Base-by-base conservation (phyloP, 2,329 filamentous ascomycete species). In the Curvularia verruculosa region DNA sequence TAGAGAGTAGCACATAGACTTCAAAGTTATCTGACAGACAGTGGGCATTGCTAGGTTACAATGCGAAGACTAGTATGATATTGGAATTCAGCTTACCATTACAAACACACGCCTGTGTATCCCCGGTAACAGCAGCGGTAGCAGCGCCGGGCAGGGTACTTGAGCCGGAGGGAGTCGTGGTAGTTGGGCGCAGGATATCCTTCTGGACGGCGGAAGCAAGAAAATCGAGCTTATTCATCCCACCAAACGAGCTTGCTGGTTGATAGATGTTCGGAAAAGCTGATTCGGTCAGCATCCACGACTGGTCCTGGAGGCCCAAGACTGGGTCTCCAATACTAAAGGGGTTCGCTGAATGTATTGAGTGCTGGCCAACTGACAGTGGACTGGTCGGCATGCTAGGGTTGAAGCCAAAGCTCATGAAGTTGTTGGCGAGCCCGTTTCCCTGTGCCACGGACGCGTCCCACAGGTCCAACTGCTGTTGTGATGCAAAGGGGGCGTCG, bases 201-300 rank as follows among this genome's bases (percentile, higher is more conserved):
- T 64, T 61, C 29, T 71, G 69, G 2, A 72, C 61, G 8, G 71
- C 69, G 1, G 70, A 65, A 12, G 71, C 64, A 26, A 73, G 64
- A 40, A 67, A 72, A 49, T 71, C 70, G 2, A 72, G 59, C 49
- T 72, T 73, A 21, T 66, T 66, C 21, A 56, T 48, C 24, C 54
- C 45, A 34, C 56, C 54, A 26, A 61, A 48, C 29, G 51, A 41
- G n/a, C 37, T 44, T 10, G 52, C 47, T 24, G 50, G 39, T 12
- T 58, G 63, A 36, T 68, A 69, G 2, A 51, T 50, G 28, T 63
- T 57, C 1, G 60, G 53, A 37, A 71, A 70, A 1, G 64, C 59
- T 4, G 68, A 60, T n/a, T 67, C 65, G 1, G 68, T 66, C 36
- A 70, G 62, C 65, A 73, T 70, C 71, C 72, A 75, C 2, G 44